Conservation (phyloP, 441 rosid genomes). For the Gossypium davidsonii region DNA sequence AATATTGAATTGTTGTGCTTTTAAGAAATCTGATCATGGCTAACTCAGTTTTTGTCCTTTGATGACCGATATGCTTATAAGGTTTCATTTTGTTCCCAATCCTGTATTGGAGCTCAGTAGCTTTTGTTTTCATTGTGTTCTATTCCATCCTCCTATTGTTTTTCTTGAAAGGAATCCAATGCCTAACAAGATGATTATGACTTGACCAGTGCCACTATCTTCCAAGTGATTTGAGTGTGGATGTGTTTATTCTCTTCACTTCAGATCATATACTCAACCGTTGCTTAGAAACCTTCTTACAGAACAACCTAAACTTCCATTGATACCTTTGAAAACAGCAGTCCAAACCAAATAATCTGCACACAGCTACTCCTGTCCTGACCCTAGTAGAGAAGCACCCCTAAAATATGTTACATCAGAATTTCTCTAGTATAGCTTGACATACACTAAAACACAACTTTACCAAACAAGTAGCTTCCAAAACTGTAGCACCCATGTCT, state of each 20-base stretch:
- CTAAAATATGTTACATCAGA: background rate
- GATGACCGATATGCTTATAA: background rate
- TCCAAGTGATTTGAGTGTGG: background rate
- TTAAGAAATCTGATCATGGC: background rate
- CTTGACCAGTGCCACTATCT: background rate
- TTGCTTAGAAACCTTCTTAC: background rate
- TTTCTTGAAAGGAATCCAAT: background rate
- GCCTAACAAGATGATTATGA: background rate
- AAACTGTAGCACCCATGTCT: background rate
- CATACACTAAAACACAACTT: background rate
- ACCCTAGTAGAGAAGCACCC: background rate
- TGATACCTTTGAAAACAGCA: background rate
- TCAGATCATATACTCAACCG: background rate
- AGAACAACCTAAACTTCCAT: background rate
- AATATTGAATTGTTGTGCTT: background rate
- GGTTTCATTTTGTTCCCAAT: background rate
- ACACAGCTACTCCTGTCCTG: background rate
- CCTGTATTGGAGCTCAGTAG: too few species aligned
- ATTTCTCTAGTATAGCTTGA: background rate
- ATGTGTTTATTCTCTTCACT: background rate
- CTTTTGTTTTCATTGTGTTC: too few species aligned
- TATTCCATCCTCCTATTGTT: background rate
- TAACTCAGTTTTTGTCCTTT: background rate
- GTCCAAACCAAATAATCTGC: background rate
- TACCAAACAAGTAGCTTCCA: background rate